These are phyloP conservation scores for Phytophthora ohioensis DNA, from an alignment of 352 stramenopile genomes.

Conservation along the genomic window DNA sequence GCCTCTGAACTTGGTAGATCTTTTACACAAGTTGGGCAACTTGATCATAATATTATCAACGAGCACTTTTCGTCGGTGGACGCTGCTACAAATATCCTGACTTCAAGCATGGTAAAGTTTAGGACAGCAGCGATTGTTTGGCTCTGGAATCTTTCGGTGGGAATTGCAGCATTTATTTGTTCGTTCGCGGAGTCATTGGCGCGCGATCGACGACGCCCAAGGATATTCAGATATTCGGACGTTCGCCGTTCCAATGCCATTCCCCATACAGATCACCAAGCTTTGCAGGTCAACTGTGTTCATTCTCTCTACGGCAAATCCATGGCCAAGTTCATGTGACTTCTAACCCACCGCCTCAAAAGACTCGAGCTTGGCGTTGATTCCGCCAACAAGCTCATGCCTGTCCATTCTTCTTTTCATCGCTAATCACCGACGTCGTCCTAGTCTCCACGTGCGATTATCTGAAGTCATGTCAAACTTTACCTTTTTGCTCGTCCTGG, in stretches of 20 bases:
- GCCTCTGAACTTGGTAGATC: no score
- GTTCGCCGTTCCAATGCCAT: conserved; percentile 22
- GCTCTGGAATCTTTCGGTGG: conserved; percentile 8
- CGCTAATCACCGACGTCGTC: not conserved
- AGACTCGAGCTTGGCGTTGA: not conserved
- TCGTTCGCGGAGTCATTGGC: not conserved
- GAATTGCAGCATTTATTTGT: not conserved
- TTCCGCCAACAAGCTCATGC: not conserved
- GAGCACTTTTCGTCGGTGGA: no score
- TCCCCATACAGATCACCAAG: conserved; percentile 34
- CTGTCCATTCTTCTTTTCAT: conserved; percentile 37
- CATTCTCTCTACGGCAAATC: conserved; percentile 14
- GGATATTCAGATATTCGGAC: conserved; percentile 19
- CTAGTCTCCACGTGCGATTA: not conserved
- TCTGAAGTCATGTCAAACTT: conserved; percentile 19
- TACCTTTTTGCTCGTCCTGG: conserved; percentile 15
- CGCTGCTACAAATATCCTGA: no score
- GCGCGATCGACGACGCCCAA: conserved; percentile 18
- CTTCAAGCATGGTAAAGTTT: conserved; percentile 5
- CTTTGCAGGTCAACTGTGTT: conserved; percentile 22
- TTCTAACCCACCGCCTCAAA: not conserved
- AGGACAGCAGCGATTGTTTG: not conserved
- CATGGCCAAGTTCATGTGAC: not conserved
- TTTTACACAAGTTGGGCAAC: no score
- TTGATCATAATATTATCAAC: no score